Base-by-base conservation (phyloP, 2,329 filamentous ascomycete genomes). In the Cercospora canescens region DNA sequence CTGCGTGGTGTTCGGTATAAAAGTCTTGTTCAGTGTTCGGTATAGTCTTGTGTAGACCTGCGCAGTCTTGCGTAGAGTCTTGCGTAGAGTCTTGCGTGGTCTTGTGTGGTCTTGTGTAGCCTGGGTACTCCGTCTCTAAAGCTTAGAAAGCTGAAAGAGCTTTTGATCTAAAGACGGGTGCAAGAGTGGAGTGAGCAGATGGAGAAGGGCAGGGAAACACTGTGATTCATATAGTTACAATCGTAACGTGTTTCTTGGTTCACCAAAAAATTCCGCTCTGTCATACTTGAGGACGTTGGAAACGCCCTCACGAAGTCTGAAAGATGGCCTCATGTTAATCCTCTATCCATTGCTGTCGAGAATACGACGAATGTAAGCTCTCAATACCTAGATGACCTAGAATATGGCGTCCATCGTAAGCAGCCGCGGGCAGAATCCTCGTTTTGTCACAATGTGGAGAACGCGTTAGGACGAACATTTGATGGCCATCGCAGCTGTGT, bases 381-480 rank as follows among this genome's bases (percentile, higher is more conserved):
- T 48, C 57, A 45, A 60, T 48, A 16, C 32, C 57, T 21, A 60
- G 21, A 18, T 60, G 57, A 37, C 57, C 57, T 60, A 60, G 34
- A 18, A 30, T 16, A 60, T 21, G 39, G n/a, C 18, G 18, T 41
- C 21, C 18, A 41, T 30, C 24, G 35, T 41, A 41, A 60, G 35
- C 57, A 60, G 57, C 57, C 11, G 32, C 57, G 24, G 21, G 24
- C 35, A n/a, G 35, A 21, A n/a, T n/a, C 41, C 28, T 37, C 35
- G n/a, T 28, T n/a, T 28, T 6, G 24, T 24, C 34, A 28, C 37
- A 26, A 26, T 28, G 6, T 35, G 28, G 52, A 34, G 30, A 26
- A 37, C 48, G 32, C 54, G 9, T 69, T 48, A 66, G 30, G 66
- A 68, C 59, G 56, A 58, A 55, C 63, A 66, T 54, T 65, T 67